Conservation (phyloP, 306 rosid genomes). For the Dryas alaskensis region DNA sequence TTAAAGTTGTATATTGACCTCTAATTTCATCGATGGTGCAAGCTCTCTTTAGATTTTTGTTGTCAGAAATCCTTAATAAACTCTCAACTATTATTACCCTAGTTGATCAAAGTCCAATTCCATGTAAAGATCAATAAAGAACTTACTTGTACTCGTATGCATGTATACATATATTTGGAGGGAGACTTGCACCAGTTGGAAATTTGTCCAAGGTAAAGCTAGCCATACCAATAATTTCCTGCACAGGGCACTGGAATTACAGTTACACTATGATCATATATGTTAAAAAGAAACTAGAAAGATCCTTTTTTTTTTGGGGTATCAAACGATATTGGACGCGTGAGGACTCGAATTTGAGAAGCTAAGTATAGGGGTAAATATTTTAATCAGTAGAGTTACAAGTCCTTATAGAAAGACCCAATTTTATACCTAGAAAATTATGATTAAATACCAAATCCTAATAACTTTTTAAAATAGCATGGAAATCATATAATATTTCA, state of each 20-base stretch:
- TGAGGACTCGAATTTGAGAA: slow-evolving; percentile 26
- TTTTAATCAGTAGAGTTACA: too few species aligned
- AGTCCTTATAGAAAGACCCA: too few species aligned
- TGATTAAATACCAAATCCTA: too few species aligned
- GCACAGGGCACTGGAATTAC: slow-evolving; percentile 79
- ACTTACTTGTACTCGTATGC: not conserved
- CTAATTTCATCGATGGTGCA: slow-evolving; percentile 36
- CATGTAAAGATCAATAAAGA: not conserved
- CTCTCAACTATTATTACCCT: slow-evolving; percentile 58
- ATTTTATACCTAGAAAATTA: too few species aligned
- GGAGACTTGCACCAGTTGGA: slow-evolving; percentile 36
- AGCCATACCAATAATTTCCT: slow-evolving; percentile 81
- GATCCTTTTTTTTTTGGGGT: too few species aligned
- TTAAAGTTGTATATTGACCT: slow-evolving; percentile 41
- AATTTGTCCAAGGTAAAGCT: slow-evolving; percentile 70
- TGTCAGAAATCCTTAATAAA: slow-evolving; percentile 39
- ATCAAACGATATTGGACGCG: too few species aligned
- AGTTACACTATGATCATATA: slow-evolving; percentile 41
- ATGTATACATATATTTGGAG: not conserved
- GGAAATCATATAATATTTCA: too few species aligned
- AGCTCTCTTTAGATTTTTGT: too few species aligned
- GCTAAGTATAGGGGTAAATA: too few species aligned
- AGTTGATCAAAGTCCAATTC: slow-evolving; percentile 4
- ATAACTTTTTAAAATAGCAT: too few species aligned
- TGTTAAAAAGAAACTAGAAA: not conserved